Evolutionary conservation across 305 asterid species (phyloP), one percentile per base, ranked within the genome.

Genomic region (Plantago coronopus): DNA sequence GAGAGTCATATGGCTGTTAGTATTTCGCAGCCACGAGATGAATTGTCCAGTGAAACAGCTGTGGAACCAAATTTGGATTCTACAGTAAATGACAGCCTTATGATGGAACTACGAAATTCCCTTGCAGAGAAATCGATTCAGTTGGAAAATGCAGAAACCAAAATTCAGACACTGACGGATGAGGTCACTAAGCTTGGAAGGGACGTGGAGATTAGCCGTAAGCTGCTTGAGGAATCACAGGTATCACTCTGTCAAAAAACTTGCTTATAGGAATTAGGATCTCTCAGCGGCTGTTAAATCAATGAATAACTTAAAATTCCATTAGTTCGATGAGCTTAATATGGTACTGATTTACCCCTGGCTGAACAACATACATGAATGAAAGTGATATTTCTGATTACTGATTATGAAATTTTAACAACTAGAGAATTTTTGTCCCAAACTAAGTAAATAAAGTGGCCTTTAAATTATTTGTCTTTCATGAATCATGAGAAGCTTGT

Each of bases 171-270:
- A 59, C 63, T 87, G 63, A 67, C 56, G 53, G 95, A 85, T 53
- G 94, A 94, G 78, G 80, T 83, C 34, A 69, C 83, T 61, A 83
- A 83, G 74, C 86, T 87, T 50, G 84, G 69, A 49, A 76, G 76
- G 78, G 95, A 87, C 71, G 64, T 94, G 83, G 99, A 87, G 83
- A 77, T 72, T 61, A 85, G 76, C 63, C 81, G 68, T 65, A 85
- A 94, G 79, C 88, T 94, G 59, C 94, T 89, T 43, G 93, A 85
- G 65, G 97, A 94, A 81, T 89, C 99, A 69, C 99, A 89, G 99
- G 99, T 93, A 87, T 59, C 66, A 38, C 72, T 21, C 61, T 61
- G 48, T 29, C 48, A 56, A 54, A 27, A 63, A 34, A 55, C 55
- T 47, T 34, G 12, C 13, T 34, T 34, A 34, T 34, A 34, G 40